Evolutionary conservation across 1,284 basidiomycete species (phyloP).

Genomic region (Trichosporon sp.): DNA sequence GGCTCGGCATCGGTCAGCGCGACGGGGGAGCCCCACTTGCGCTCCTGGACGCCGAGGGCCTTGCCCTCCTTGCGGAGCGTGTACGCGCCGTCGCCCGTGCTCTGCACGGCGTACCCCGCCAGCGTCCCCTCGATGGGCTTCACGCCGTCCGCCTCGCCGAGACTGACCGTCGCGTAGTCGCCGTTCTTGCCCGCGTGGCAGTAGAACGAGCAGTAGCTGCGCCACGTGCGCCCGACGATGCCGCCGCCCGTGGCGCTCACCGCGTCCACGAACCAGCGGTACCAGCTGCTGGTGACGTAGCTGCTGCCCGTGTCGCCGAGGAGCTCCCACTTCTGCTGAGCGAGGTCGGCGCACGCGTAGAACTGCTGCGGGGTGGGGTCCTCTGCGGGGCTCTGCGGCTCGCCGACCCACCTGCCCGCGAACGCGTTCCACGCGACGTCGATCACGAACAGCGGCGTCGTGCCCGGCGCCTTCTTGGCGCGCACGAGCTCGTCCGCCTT

Average conservation of each 20-base stretch:
- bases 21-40: conserved; percentile 10
- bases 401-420: conserved; percentile 15
- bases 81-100: conserved; percentile 15
- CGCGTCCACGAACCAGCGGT: conserved; percentile 17
- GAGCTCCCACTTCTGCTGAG: conserved; percentile 8
- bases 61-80: not conserved
- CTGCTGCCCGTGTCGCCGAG: conserved; percentile 14
- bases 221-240: conserved; percentile 13
- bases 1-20: not conserved
- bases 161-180: conserved; percentile 14
- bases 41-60: conserved; percentile 5
- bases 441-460: conserved; percentile 14
- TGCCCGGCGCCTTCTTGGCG: not conserved
- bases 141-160: not conserved
- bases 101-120: not conserved
- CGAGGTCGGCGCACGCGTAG: conserved; percentile 13
- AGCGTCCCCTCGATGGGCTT: not conserved
- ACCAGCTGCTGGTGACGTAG: conserved; percentile 12
- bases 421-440: conserved; percentile 18
- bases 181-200: conserved; percentile 9
- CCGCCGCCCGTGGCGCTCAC: not conserved
- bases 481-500: not conserved
- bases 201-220: conserved; percentile 17
- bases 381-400: conserved; percentile 12
- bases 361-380: conserved; percentile 11